Conservation (phyloP, 2,329 filamentous ascomycete genomes). For the Pseudohalonectria lignicola region DNA sequence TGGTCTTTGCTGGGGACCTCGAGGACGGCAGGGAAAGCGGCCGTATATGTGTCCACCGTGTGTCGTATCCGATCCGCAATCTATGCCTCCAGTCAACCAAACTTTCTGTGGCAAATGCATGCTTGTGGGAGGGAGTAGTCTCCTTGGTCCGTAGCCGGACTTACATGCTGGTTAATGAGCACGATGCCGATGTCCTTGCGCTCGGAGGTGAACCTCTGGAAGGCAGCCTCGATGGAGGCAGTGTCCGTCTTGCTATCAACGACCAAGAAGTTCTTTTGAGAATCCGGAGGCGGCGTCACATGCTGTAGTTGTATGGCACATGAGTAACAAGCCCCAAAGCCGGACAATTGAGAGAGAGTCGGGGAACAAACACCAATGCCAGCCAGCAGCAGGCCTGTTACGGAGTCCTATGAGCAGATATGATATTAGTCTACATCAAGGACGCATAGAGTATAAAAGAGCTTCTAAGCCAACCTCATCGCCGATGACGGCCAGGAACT, state of each 20-base stretch:
- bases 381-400: constrained; percentile 88
- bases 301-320: constrained; percentile 47
- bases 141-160: constrained; percentile 13
- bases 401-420: constrained; percentile 61
- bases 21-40: constrained; percentile 89
- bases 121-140: too few relatives aligned
- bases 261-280: constrained; percentile 95
- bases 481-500: constrained; percentile 95
- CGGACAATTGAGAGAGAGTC: too few relatives aligned
- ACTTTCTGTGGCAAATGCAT: not conserved
- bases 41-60: constrained; percentile 81
- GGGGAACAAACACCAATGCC: constrained; percentile 70
- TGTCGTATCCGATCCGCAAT: constrained; percentile 89
- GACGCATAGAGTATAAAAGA: too few relatives aligned
- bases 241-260: constrained; percentile 92
- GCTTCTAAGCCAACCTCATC: constrained; percentile 58
- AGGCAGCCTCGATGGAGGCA: constrained; percentile 76
- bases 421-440: not conserved
- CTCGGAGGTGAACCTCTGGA: constrained; percentile 77
- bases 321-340: not conserved
- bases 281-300: constrained; percentile 77
- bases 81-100: constrained; percentile 30
- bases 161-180: constrained; percentile 94
- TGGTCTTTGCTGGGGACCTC: constrained; percentile 99
- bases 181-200: constrained; percentile 95